A percentile compares a stretch with the other conserved stretches of the same genome.
These are phyloP conservation scores for Aspergillus carlsbadensis DNA, from an alignment of 495 filamentous ascomycete genomes.

Conservation along the genomic window DNA sequence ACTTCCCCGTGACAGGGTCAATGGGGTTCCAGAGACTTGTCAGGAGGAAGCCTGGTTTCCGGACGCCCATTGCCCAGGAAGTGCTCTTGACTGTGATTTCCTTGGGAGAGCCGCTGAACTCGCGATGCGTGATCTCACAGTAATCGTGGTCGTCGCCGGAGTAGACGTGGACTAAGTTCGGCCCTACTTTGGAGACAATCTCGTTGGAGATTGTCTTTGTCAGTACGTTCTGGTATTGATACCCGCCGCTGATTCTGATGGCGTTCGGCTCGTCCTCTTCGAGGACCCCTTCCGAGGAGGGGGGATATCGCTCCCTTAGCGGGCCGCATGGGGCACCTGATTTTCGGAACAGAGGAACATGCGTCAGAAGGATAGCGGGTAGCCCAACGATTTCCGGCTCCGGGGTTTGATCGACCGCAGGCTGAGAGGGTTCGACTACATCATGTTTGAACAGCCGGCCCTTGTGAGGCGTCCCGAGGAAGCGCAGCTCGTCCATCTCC, in stretches of 20 bases:
- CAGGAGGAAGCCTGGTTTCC: constrained; percentile 81
- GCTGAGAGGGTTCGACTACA: constrained; percentile 28
- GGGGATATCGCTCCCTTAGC: constrained; percentile 78
- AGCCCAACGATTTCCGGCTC: constrained; percentile 47
- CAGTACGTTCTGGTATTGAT: constrained; percentile 97
- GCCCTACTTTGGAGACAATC: constrained; percentile 69
- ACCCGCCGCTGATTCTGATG: constrained; percentile 70
- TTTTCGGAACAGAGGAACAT: constrained; percentile 84
- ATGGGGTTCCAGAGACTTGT: constrained; percentile 91
- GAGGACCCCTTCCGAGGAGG: constrained; percentile 58
- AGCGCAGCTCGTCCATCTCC: constrained; percentile 41
- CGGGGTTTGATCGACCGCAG: constrained; percentile 23
- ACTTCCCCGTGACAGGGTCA: constrained; percentile 57
- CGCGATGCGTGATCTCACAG: constrained; percentile 79
- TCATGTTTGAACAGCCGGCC: constrained; percentile 50
- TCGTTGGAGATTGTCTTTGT: constrained; percentile 67
- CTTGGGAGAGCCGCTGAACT: constrained; percentile 63
- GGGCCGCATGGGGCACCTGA: constrained; percentile 86
- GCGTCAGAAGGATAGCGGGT: constrained; percentile 82
- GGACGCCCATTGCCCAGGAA: constrained; percentile 96
- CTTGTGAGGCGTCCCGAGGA: constrained; percentile 41
- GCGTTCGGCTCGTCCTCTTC: constrained; percentile 74
- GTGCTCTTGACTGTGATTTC: constrained; percentile 96
- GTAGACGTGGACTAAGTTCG: constrained; percentile 72
- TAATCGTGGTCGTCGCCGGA: constrained; percentile 99